phyloP scores from a whole-genome alignment of 345 rosid species.

The Excoecaria cochinchinensis region DNA sequence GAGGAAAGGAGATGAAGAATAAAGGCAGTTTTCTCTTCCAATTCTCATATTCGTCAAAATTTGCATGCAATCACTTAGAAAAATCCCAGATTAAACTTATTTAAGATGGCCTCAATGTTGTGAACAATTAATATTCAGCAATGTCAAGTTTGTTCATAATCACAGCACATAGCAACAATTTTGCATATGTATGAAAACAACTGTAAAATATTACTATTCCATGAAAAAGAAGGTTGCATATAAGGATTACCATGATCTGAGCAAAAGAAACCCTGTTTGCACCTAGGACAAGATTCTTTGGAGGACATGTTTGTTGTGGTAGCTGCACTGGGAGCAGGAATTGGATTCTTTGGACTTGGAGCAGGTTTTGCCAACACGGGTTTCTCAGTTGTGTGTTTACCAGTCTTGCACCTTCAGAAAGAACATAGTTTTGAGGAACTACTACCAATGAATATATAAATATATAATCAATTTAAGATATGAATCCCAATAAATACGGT shows the following conservation, averaged over 20 bases:
- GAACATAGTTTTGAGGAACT: conserved; percentile 17
- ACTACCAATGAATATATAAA: neutral
- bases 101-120: neutral
- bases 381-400: conserved; percentile 91
- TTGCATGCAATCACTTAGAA: neutral
- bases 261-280: conserved; percentile 95
- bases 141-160: neutral
- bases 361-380: conserved; percentile 56
- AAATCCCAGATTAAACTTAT: neutral
- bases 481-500: neutral
- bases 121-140: neutral
- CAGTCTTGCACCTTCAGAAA: conserved; percentile 80
- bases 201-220: neutral
- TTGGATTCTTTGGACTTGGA: conserved; percentile 35
- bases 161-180: neutral
- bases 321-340: conserved; percentile 36
- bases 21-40: neutral
- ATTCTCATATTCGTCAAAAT: neutral
- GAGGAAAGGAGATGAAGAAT: neutral
- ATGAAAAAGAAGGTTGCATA: neutral
- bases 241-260: conserved; percentile 73
- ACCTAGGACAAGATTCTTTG: conserved; percentile 74
- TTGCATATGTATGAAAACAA: neutral
- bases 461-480: neutral
- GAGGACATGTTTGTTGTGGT: conserved; percentile 36